phyloP scores from a whole-genome alignment of 768 basidiomycete species.

The Boletus sp. region DNA sequence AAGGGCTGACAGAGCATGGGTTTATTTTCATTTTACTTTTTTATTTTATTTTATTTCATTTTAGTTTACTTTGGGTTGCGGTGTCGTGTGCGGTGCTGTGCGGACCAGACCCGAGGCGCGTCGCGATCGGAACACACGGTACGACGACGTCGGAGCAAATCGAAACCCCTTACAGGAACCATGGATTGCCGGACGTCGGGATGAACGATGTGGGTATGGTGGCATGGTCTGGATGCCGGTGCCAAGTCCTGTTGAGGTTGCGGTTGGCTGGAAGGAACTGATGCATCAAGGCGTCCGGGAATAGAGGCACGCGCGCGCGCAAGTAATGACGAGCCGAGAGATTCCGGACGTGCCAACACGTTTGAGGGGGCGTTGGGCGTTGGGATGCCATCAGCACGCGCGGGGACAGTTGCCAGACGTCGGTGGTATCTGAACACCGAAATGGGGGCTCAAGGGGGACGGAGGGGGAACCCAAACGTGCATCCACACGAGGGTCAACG shows the following conservation, averaged over 20 bases:
- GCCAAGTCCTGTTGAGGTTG: not conserved
- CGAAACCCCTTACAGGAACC: conserved; percentile 3
- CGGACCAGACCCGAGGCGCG: not conserved
- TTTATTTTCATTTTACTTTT: no score
- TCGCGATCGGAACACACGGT: not conserved
- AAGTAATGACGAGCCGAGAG: not conserved
- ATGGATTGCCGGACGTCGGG: conserved; percentile 1
- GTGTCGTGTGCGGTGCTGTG: conserved; percentile 1
- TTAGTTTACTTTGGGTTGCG: no score
- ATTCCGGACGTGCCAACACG: not conserved
- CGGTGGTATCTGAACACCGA: not conserved
- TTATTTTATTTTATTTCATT: no score
- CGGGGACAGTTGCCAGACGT: not conserved
- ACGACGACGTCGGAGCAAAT: not conserved
- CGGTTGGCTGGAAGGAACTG: not conserved
- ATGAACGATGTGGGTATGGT: not conserved
- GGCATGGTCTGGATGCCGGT: not conserved
- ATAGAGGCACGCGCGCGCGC: not conserved
- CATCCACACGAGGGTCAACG: not conserved
- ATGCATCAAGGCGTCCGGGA: not conserved
- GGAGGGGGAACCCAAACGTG: not conserved
- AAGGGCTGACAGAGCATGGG: no score
- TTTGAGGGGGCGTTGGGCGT: conserved; percentile 5
- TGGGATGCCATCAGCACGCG: not conserved
- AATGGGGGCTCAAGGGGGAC: not conserved